Evolutionary conservation across 257 asterid species (phyloP).

Genomic region (Coffea eugenioides): DNA sequence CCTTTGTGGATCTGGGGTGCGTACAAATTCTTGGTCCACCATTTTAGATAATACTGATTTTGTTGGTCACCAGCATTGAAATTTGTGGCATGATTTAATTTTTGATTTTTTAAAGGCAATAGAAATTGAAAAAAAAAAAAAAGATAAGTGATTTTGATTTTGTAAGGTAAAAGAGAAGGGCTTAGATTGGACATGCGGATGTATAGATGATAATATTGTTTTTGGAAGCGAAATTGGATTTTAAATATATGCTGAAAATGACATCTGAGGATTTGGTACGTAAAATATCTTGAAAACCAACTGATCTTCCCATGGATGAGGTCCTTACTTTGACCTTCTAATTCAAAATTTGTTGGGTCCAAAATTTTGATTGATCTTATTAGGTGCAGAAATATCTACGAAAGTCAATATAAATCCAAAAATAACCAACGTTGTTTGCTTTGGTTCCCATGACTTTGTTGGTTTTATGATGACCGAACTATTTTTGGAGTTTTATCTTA

Average conservation of each 20-base stretch:
- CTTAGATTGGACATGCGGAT: neutral
- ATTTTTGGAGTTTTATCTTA: neutral
- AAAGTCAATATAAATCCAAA: neutral
- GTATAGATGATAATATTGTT: neutral
- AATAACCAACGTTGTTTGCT: neutral
- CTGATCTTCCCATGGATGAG: neutral
- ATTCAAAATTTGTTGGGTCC: neutral
- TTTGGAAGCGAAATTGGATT: neutral
- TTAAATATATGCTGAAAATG: neutral
- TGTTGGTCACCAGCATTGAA: slow-evolving; percentile 2
- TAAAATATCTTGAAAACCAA: neutral
- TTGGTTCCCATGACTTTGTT: neutral
- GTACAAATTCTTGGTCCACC: slow-evolving; percentile 8
- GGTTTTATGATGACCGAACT: neutral
- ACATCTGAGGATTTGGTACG: neutral
- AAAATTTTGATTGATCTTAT: neutral
- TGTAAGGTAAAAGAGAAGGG: too few species aligned
- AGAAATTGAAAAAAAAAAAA: too few species aligned
- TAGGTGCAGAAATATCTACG: neutral
- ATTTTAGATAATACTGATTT: neutral
- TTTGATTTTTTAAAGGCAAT: neutral
- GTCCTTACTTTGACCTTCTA: neutral
- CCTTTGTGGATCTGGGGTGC: neutral
- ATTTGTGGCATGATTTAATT: neutral
- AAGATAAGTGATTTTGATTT: too few species aligned